phyloP scores from a whole-genome alignment of 2,329 filamentous ascomycete species.

The Penicillium frequentans region DNA sequence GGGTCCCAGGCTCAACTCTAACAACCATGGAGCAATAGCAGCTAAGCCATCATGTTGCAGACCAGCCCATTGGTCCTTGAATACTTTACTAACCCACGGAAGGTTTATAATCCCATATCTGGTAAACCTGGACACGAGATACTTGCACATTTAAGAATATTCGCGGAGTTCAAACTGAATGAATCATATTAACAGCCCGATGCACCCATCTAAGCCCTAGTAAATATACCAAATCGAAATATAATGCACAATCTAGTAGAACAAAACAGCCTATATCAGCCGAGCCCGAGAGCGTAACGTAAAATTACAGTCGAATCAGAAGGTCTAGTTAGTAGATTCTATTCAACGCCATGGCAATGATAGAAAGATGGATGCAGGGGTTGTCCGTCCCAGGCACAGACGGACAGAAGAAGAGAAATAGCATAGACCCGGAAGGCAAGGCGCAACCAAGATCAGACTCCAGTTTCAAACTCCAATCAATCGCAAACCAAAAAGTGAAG shows the following conservation, averaged over 20 bases:
- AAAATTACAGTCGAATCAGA: not conserved
- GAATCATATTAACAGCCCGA: slow-evolving; percentile 3
- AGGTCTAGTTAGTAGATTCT: slow-evolving; percentile 1
- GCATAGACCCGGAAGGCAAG: not conserved
- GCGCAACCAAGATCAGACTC: not conserved
- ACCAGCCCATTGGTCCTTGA: no score
- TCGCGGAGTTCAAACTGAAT: not conserved
- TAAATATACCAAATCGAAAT: slow-evolving; percentile 6
- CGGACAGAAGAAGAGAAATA: not conserved
- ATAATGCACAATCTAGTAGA: slow-evolving; percentile 4
- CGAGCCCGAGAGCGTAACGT: not conserved
- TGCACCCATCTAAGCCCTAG: not conserved
- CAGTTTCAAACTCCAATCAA: not conserved
- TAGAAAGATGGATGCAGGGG: not conserved
- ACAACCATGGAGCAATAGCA: no score
- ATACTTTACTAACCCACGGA: no score
- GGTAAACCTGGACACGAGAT: not conserved
- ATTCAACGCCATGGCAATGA: slow-evolving; percentile 13
- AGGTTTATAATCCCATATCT: not conserved
- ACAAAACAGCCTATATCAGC: not conserved
- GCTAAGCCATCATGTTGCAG: no score
- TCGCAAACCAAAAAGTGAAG: not conserved
- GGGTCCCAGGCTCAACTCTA: no score
- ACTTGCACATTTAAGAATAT: not conserved
- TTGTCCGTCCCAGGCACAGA: not conserved